A percentile compares a stretch with the other conserved stretches of the same genome.
Evolutionary conservation across 768 basidiomycete species (phyloP).

Genomic region (Xerocomus potaroensis): DNA sequence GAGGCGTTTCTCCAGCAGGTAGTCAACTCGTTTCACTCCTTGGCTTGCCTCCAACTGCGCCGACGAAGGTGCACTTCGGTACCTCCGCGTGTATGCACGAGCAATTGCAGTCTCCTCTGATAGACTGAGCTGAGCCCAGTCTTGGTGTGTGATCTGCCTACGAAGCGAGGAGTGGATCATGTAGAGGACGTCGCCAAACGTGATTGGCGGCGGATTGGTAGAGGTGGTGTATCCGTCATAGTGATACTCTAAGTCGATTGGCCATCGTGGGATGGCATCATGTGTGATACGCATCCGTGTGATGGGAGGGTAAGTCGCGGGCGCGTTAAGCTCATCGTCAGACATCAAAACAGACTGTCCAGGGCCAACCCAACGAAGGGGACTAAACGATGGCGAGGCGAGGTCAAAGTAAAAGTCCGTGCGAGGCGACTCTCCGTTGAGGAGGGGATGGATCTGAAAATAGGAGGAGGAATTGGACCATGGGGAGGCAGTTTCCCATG

Average conservation of each 20-base stretch:
- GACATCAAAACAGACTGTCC: constrained; percentile 39
- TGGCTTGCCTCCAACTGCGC: constrained; percentile 32
- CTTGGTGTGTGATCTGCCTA: constrained; percentile 33
- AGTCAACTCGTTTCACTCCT: constrained; percentile 40
- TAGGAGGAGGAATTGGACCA: constrained; percentile 23
- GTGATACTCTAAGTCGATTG: constrained; percentile 47
- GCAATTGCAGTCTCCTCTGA: constrained; percentile 31
- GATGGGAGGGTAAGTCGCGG: constrained; percentile 54
- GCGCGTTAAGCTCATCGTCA: constrained; percentile 43
- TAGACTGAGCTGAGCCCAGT: constrained; percentile 31
- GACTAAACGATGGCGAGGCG: constrained; percentile 42
- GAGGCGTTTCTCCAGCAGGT: constrained; percentile 30
- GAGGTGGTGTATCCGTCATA: constrained; percentile 22
- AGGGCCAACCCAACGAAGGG: constrained; percentile 37
- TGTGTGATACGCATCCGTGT: constrained; percentile 53
- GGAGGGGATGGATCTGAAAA: constrained; percentile 28
- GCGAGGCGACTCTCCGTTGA: constrained; percentile 48
- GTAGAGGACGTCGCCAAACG: constrained; percentile 54
- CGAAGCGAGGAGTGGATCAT: constrained; percentile 48
- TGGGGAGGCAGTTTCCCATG: constrained; percentile 22
- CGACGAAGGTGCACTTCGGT: constrained; percentile 25
- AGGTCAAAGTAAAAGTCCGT: constrained; percentile 55
- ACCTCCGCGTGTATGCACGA: constrained; percentile 36
- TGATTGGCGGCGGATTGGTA: constrained; percentile 40
- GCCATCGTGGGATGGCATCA: constrained; percentile 58